Evolutionary conservation across 306 rosid genomes (phyloP).

Genomic region (Gastrolobium villosum): DNA sequence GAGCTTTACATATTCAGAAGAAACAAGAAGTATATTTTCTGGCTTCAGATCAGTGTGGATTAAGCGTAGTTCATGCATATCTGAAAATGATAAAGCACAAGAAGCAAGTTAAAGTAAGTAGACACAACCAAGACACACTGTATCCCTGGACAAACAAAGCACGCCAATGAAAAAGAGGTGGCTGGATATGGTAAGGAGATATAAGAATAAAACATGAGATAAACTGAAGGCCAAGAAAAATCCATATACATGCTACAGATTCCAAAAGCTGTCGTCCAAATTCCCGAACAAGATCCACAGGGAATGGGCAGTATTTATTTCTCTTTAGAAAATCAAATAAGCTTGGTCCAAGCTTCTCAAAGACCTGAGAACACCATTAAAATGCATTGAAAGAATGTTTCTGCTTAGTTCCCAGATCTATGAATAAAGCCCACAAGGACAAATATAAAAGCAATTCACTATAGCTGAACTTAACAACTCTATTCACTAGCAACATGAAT

Average conservation of each 20-base stretch:
- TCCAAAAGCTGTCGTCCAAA: slow-evolving; percentile 99
- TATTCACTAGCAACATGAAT: slow-evolving; percentile 37
- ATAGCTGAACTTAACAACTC: slow-evolving; percentile 41
- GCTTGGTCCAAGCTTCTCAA: slow-evolving; percentile 99
- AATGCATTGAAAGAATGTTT: slow-evolving; percentile 78
- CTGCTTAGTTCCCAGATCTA: slow-evolving; percentile 73
- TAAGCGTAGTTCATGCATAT: slow-evolving; percentile 90
- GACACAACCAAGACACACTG: slow-evolving; percentile 49
- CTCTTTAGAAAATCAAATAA: slow-evolving; percentile 99
- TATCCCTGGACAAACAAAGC: slow-evolving; percentile 57
- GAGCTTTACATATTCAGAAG: slow-evolving; percentile 89
- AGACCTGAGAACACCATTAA: slow-evolving; percentile 96
- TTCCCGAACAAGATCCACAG: slow-evolving; percentile 99
- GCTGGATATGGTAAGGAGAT: slow-evolving; percentile 49
- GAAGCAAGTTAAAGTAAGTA: slow-evolving; percentile 48
- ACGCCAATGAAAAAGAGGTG: slow-evolving; percentile 53
- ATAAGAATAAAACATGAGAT: slow-evolving; percentile 53
- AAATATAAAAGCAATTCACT: slow-evolving; percentile 47
- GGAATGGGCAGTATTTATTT: slow-evolving; percentile 97
- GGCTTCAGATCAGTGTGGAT: slow-evolving; percentile 99
- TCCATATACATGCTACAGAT: slow-evolving; percentile 99
- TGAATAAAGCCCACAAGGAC: slow-evolving; percentile 61
- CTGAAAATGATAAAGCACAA: slow-evolving; percentile 68
- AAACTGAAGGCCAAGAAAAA: slow-evolving; percentile 72
- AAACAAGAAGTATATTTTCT: slow-evolving; percentile 97